These are phyloP conservation scores for Pisolithus marmoratus DNA, from an alignment of 768 basidiomycete genomes.

Conservation along the genomic window DNA sequence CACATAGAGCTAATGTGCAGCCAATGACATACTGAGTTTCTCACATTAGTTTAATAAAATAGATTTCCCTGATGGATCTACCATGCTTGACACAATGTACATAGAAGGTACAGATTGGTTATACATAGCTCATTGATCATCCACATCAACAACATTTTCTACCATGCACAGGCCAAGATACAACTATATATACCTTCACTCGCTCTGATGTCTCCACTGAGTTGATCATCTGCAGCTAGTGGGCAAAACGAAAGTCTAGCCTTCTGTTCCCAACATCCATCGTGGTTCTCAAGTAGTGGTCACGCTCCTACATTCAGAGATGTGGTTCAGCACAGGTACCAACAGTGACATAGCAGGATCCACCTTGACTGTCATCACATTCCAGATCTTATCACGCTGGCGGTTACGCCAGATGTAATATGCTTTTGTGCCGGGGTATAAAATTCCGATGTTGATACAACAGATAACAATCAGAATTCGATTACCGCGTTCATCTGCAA, in stretches of 20 bases:
- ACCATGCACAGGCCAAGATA: too few species aligned
- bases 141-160: too few species aligned
- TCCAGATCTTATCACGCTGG: slow-evolving; percentile 50
- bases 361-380: slow-evolving; percentile 47
- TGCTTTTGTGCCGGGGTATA: slow-evolving; percentile 49
- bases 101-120: too few species aligned
- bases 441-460: slow-evolving; percentile 41
- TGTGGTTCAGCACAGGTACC: neutral
- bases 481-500: slow-evolving; percentile 53
- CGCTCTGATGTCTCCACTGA: too few species aligned
- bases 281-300: slow-evolving; percentile 53
- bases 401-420: slow-evolving; percentile 59
- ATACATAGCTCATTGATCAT: too few species aligned
- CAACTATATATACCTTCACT: too few species aligned
- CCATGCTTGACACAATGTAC: too few species aligned
- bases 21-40: too few species aligned
- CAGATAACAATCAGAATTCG: slow-evolving; percentile 45
- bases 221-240: too few species aligned
- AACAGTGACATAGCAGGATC: neutral
- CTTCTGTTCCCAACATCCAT: slow-evolving; percentile 53
- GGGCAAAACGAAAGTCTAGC: slow-evolving; percentile 57
- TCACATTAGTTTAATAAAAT: too few species aligned
- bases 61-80: too few species aligned
- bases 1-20: too few species aligned
- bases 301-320: slow-evolving; percentile 36